phyloP scores from a whole-genome alignment of 2,329 filamentous ascomycete genomes.

The Colletotrichum sidae region DNA sequence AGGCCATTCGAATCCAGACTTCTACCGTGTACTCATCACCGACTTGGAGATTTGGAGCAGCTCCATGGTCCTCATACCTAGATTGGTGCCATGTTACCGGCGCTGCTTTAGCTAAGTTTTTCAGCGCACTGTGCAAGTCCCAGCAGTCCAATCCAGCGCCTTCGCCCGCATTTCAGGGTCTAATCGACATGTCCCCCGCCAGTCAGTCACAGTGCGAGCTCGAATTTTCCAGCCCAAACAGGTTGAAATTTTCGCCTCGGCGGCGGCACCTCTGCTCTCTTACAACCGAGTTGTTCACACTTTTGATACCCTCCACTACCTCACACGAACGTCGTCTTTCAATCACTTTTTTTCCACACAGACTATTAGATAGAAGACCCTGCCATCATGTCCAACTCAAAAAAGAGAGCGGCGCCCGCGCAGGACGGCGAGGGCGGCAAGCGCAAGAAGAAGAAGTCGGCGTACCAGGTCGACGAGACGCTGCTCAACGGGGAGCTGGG shows the following conservation, averaged over 20 bases:
- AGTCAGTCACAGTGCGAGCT: conserved; percentile 21
- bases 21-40: no score
- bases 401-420: conserved; percentile 68
- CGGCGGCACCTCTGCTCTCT: conserved; percentile 13
- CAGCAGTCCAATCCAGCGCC: neutral
- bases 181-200: neutral
- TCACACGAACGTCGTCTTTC: neutral
- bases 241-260: conserved; percentile 20
- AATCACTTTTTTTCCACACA: no score
- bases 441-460: conserved; percentile 68
- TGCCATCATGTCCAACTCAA: conserved; percentile 54
- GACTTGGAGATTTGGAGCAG: neutral
- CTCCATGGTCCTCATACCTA: neutral
- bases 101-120: neutral
- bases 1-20: no score
- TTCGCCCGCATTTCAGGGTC: neutral
- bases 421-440: conserved; percentile 56
- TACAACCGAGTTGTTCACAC: conserved; percentile 9
- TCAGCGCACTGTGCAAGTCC: conserved; percentile 15
- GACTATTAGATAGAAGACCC: no score
- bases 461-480: conserved; percentile 65
- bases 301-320: neutral
- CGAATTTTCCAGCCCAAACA: no score
- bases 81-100: neutral
- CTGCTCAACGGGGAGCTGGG: conserved; percentile 76